Conservation (phyloP, 257 asterid species). For the Fraxinus excelsior region DNA sequence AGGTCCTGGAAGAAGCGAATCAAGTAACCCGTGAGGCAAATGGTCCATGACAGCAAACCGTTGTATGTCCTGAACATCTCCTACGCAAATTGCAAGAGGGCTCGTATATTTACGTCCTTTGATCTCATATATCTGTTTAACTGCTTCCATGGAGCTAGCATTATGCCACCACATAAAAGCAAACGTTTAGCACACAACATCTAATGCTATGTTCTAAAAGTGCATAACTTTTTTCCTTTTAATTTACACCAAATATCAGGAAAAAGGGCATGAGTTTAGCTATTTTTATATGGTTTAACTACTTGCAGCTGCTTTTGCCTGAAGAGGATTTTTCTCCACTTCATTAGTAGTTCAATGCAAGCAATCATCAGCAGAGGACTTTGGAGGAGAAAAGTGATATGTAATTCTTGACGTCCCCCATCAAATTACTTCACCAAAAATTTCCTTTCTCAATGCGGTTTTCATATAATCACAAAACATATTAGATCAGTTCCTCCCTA, state of each 20-base stretch:
- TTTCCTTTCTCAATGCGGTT: background rate
- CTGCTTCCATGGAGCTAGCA: conserved; percentile 83
- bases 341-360: background rate
- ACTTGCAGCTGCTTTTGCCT: background rate
- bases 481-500: background rate
- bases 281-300: background rate
- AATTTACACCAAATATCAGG: background rate
- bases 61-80: conserved; percentile 69
- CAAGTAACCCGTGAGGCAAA: conserved; percentile 75
- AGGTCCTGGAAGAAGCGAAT: conserved; percentile 86
- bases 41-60: conserved; percentile 65
- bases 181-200: conserved; percentile 22
- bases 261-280: background rate
- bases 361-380: background rate
- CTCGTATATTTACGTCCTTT: conserved; percentile 86
- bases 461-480: background rate
- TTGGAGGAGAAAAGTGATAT: background rate
- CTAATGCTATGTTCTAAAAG: background rate
- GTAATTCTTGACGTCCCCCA: background rate
- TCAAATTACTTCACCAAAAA: background rate
- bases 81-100: conserved; percentile 88
- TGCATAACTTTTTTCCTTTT: background rate
- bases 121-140: conserved; percentile 75
- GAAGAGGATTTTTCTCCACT: background rate
- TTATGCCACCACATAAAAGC: conserved; percentile 17